Evolutionary conservation across 768 basidiomycete genomes (phyloP), one percentile per base, ranked within the genome.

Genomic region (Kwoniella dendrophila): DNA sequence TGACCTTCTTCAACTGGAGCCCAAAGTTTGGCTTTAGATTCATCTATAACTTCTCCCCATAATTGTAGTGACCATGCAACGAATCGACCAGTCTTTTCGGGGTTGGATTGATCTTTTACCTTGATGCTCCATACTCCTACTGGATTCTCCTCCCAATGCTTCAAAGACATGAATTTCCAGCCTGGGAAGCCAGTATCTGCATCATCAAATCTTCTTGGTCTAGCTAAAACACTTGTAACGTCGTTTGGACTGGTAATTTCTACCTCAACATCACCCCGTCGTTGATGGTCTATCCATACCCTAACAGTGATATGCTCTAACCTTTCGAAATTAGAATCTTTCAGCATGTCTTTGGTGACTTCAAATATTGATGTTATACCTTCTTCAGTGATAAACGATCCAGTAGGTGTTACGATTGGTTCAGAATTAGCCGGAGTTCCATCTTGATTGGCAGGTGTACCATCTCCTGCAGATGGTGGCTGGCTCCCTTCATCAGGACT

Each of bases 161-260:
- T 99, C 58, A 98, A 85, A 32, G 86, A 86, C 93, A 97, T 98
- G 77, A 99, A 99, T n/a, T 84, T 88, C 96, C 96, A 99, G 0
- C 91, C 94, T n/a, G 86, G 85, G 77, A 84, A 95, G 8, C 96
- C 95, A 8, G 82, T 83, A 4, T 71, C 77, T 18, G 84, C 87
- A 36, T 76, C 76, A 74, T 99, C 96, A 12, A 82, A 82, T 33
- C 82, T 71, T 64, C 96, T 85, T 59, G 82, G 83, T 20, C 86
- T 85, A 22, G 89, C 94, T 40, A 99, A 80, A 14, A 97, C 82
- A 74, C 92, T 96, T 75, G 81, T 87, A 64, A 98, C 83, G 11
- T 92, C 92, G 45, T 85, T 85, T 0, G 96, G 95, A 72, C 92
- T 95, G 20, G 83, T 77, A 47, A 98, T 75, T 75, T 92, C 88